Conservation (phyloP, 2,329 filamentous ascomycete genomes). For the Colletotrichum viniferum region DNA sequence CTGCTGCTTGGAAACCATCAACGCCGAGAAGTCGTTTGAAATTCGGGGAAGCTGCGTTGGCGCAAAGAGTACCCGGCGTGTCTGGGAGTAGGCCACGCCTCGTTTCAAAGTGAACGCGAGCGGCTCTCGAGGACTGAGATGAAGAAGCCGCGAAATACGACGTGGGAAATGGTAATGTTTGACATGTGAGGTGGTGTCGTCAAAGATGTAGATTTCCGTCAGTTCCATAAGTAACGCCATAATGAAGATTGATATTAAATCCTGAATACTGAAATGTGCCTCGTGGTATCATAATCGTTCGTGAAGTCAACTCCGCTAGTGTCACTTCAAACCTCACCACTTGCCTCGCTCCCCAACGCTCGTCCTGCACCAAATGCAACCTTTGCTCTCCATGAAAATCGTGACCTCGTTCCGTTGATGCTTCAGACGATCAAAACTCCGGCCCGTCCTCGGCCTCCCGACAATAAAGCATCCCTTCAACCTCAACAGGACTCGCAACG, state of each 20-base stretch:
- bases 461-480: slow-evolving; percentile 10
- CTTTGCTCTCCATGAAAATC: not conserved
- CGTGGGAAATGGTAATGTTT: not conserved
- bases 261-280: not conserved
- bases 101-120: not conserved
- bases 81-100: not conserved
- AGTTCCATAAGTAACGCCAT: not conserved
- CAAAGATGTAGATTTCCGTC: not conserved
- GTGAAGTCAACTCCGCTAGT: not conserved
- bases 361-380: not conserved
- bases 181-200: not conserved
- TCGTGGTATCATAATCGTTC: not conserved
- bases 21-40: not conserved
- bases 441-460: not conserved
- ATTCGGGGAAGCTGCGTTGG: not conserved
- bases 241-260: not conserved
- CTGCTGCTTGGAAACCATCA: not conserved
- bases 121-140: not conserved
- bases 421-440: not conserved
- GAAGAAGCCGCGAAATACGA: not conserved
- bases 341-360: not conserved
- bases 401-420: not conserved
- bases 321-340: not conserved
- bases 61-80: not conserved
- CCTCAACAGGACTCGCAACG: not conserved